A percentile compares a stretch with the other conserved stretches of the same genome.
Evolutionary conservation across 2,329 filamentous ascomycete species (phyloP).

Genomic region (Diaporthe citrichinensis): DNA sequence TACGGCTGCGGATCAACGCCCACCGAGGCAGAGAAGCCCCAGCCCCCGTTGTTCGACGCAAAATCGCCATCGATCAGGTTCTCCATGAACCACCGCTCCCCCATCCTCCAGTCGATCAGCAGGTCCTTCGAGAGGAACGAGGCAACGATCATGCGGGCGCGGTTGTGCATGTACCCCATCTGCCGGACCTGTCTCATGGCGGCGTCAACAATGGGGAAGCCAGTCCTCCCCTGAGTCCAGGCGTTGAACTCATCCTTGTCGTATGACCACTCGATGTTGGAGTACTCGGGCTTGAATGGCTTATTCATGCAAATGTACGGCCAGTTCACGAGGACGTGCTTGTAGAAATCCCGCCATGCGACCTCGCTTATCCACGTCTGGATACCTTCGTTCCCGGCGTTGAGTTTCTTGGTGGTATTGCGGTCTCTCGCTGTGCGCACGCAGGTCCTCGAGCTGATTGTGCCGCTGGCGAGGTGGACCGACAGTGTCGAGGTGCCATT

Average conservation of each 20-base stretch:
- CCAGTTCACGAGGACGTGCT: conserved; percentile 87
- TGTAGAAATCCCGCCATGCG: conserved; percentile 91
- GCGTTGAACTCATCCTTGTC: conserved; percentile 76
- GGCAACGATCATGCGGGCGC: conserved; percentile 86
- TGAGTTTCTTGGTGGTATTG: conserved; percentile 76
- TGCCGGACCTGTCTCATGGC: conserved; percentile 83
- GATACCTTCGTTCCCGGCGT: conserved; percentile 76
- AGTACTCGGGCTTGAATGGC: conserved; percentile 84
- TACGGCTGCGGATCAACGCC: conserved; percentile 74
- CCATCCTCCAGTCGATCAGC: conserved; percentile 85
- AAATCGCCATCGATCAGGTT: conserved; percentile 85
- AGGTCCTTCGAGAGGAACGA: conserved; percentile 87
- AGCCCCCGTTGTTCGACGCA: conserved; percentile 79
- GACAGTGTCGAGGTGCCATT: conserved; percentile 78
- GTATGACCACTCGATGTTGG: conserved; percentile 87
- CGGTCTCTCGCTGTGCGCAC: conserved; percentile 71
- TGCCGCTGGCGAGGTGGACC: conserved; percentile 77
- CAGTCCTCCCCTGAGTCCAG: conserved; percentile 83
- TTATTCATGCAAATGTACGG: conserved; percentile 83
- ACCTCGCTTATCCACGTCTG: conserved; percentile 85
- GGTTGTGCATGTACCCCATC: conserved; percentile 86
- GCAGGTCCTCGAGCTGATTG: conserved; percentile 76
- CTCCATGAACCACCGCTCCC: conserved; percentile 88
- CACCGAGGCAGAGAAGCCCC: conserved; percentile 63
- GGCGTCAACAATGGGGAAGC: conserved; percentile 87